Evolutionary conservation across 371 early-diverging fungal species (phyloP).

Genomic region (Dichotomocladium elegans): DNA sequence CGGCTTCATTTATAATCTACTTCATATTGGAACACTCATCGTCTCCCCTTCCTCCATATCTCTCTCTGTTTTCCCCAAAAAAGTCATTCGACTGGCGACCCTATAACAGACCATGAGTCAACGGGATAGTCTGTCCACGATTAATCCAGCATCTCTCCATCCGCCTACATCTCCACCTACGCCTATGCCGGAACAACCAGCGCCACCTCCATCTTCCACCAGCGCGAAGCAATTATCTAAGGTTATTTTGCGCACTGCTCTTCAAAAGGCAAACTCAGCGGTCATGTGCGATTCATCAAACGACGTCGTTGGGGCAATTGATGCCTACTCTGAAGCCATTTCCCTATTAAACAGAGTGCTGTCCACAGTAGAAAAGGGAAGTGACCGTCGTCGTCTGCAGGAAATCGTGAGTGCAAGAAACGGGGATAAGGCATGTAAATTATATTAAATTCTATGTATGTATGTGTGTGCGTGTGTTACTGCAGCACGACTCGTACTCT

Average conservation of each 20-base stretch:
- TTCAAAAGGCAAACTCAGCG: conserved; percentile 45
- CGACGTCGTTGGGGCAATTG: conserved; percentile 41
- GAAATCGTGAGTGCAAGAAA: conserved; percentile 48
- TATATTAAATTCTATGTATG: not conserved
- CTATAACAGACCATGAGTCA: conserved; percentile 2
- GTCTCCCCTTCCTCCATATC: not conserved
- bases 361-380: conserved; percentile 30
- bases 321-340: conserved; percentile 44
- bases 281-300: conserved; percentile 44
- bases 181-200: conserved; percentile 11
- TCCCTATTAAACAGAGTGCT: conserved; percentile 36
- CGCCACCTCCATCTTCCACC: conserved; percentile 5
- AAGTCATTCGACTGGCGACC: not conserved
- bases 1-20: not conserved
- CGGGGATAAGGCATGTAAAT: no score
- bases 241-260: conserved; percentile 36
- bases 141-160: not conserved
- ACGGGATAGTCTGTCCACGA: not conserved
- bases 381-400: conserved; percentile 35
- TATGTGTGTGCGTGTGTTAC: not conserved
- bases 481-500: conserved; percentile 27
- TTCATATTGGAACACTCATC: not conserved
- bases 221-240: conserved; percentile 33
- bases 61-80: not conserved
- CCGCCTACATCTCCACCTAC: conserved; percentile 14